Base-by-base conservation (phyloP, 2,329 filamentous ascomycete genomes). In the Boeremia lycopersici region DNA sequence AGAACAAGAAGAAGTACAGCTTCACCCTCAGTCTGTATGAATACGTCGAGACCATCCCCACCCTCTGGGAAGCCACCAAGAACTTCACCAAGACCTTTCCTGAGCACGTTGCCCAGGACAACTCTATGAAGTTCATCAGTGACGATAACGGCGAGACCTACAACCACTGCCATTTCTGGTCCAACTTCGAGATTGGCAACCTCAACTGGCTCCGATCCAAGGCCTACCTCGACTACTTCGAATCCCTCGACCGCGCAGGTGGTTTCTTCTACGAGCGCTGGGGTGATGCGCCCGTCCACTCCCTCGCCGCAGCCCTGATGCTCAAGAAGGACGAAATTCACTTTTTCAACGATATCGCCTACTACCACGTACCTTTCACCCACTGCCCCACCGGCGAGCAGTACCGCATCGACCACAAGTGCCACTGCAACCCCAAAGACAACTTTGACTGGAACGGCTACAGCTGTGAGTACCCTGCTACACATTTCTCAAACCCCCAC, bases 371-470 rank as follows among this genome's bases (percentile, higher is more conserved):
- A 23, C 95, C 95, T 19, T 99, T 99, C 75, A 98, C 93, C 4
- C 95, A 99, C 78, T 99, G 95, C 77, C 95, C 95, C 2, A 96
- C 92, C 0, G 90, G 89, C 49, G 91, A 98, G 78, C 84, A 96
- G 78, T 86, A 84, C 48, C 86, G 93, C 62, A 76, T 93, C 50
- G 89, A 96, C 63, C 86, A 93, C 64, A 93, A 90, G 74, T 99
- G 95, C 77, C 89, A 93, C 77, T 99, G 95, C 79, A 92, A 99
- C 72, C 93, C 95, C 7, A 88, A 89, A 70, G 90, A 98, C 56
- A 99, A 99, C 81, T 99, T 99, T 82, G 95, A 99, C 78, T 99
- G 96, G 96, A 97, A 96, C 78, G 90, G 90, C 47, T 98, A 97
- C 76, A 96, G 91, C 74, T 98, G 93, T 96, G 85, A 81, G 90